These are phyloP conservation scores for Trichosporon ovoides DNA, from an alignment of 1,284 basidiomycete species.

Conservation along the genomic window DNA sequence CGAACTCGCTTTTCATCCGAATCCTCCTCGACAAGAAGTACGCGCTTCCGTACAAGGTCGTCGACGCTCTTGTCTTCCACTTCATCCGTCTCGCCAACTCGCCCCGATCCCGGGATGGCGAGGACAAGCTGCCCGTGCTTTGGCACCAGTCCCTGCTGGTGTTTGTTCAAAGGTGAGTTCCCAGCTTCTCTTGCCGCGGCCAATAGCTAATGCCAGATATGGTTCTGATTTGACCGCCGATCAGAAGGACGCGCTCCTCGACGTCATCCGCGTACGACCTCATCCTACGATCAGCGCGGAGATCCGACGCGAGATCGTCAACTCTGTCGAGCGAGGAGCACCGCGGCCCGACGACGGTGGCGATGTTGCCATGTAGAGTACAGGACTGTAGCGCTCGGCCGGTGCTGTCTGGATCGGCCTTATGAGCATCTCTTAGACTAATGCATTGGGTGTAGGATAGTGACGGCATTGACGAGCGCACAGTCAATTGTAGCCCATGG, in stretches of 20 bases:
- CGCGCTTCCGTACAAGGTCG: slow-evolving; percentile 94
- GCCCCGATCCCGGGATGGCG: slow-evolving; percentile 61
- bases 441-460: slow-evolving; percentile 8
- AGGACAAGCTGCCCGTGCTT: slow-evolving; percentile 75
- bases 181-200: neutral
- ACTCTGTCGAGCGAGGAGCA: slow-evolving; percentile 52
- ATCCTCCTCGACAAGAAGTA: slow-evolving; percentile 98
- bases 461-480: too few species aligned
- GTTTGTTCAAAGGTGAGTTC: slow-evolving; percentile 76
- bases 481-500: too few species aligned
- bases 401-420: neutral
- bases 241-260: slow-evolving; percentile 95
- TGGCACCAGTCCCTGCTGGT: slow-evolving; percentile 98
- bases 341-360: slow-evolving; percentile 42
- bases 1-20: slow-evolving; percentile 95
- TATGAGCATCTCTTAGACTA: neutral
- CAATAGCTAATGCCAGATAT: slow-evolving; percentile 59
- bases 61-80: slow-evolving; percentile 96
- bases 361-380: slow-evolving; percentile 41
- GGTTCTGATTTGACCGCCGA: slow-evolving; percentile 94
- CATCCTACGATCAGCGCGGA: slow-evolving; percentile 88
- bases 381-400: neutral
- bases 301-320: slow-evolving; percentile 71
- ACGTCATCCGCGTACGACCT: slow-evolving; percentile 78
- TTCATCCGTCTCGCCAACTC: slow-evolving; percentile 90